Percentiles rank a stretch among this genome's conserved stretches.
phyloP scores from a whole-genome alignment of 306 rosid genomes.

The Mimosa pudica region DNA sequence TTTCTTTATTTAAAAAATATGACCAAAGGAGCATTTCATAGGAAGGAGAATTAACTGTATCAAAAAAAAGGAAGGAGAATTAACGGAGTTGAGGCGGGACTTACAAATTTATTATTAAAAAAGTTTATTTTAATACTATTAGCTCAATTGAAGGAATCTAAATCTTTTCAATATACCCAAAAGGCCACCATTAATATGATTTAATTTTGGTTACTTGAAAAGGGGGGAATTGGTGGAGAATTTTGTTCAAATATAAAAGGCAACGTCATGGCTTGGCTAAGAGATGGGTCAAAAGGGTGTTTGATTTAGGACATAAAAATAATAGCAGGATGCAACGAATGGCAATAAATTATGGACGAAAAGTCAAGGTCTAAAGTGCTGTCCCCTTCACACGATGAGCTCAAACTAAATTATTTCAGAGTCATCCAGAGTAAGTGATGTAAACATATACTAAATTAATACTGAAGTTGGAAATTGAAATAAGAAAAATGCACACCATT shows the following conservation, averaged over 20 bases:
- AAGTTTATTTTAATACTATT: background rate
- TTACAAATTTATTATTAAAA: background rate
- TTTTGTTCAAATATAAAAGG: background rate
- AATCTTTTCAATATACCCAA: too few relatives aligned
- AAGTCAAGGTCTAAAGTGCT: conserved; percentile 38
- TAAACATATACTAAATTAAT: background rate
- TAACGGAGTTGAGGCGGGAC: background rate
- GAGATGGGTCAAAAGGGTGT: background rate
- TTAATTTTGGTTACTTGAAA: background rate
- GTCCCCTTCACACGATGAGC: background rate
- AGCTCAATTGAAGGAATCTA: too few relatives aligned
- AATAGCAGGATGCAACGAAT: background rate
- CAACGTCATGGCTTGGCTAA: background rate
- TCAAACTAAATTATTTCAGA: background rate
- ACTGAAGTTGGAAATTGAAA: background rate
- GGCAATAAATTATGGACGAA: background rate
- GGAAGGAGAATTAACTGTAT: too few relatives aligned
- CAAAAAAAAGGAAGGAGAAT: background rate
- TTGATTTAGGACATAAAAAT: background rate
- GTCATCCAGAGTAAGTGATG: background rate
- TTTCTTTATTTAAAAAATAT: too few relatives aligned
- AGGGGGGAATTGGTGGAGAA: background rate
- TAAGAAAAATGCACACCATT: background rate
- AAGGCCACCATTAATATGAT: too few relatives aligned
- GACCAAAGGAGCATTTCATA: too few relatives aligned